A percentile compares a stretch with the other conserved stretches of the same genome.
Evolutionary conservation across 108 stramenopile genomes (phyloP).

Genomic region (Asterionellopsis glacialis): DNA sequence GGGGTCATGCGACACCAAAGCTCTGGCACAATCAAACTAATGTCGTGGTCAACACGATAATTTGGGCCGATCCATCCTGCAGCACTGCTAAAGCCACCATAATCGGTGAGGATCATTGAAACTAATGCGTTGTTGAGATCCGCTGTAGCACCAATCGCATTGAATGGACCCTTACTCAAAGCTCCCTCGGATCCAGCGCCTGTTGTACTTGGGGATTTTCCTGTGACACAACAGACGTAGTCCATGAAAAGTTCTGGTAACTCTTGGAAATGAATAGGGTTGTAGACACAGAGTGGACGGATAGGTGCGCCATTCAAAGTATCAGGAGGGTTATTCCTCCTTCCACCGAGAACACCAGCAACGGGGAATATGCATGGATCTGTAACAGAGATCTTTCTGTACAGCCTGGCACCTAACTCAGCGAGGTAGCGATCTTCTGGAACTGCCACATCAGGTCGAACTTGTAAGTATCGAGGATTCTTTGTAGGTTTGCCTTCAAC

Average conservation of each 20-base stretch:
- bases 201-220: conserved; percentile 46
- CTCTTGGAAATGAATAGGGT: conserved; percentile 54
- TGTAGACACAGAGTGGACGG: conserved; percentile 49
- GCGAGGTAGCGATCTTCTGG: conserved; percentile 42
- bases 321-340: conserved; percentile 57
- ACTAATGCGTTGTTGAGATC: conserved; percentile 54
- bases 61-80: conserved; percentile 54
- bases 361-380: conserved; percentile 55
- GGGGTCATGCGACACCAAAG: conserved; percentile 58
- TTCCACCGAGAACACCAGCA: conserved; percentile 44
- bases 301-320: conserved; percentile 48
- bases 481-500: conserved; percentile 41
- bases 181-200: conserved; percentile 54
- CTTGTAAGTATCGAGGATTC: conserved; percentile 55
- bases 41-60: conserved; percentile 57
- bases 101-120: conserved; percentile 47
- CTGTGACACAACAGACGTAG: conserved; percentile 53
- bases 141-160: conserved; percentile 53
- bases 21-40: conserved; percentile 42
- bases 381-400: conserved; percentile 32
- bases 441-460: conserved; percentile 41
- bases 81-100: conserved; percentile 44
- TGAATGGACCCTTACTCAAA: conserved; percentile 49
- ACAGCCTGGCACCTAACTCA: conserved; percentile 47
- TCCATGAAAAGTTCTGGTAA: conserved; percentile 55